These are phyloP conservation scores for Colletotrichum trifolii DNA, from an alignment of 2,329 filamentous ascomycete species.

Conservation along the genomic window DNA sequence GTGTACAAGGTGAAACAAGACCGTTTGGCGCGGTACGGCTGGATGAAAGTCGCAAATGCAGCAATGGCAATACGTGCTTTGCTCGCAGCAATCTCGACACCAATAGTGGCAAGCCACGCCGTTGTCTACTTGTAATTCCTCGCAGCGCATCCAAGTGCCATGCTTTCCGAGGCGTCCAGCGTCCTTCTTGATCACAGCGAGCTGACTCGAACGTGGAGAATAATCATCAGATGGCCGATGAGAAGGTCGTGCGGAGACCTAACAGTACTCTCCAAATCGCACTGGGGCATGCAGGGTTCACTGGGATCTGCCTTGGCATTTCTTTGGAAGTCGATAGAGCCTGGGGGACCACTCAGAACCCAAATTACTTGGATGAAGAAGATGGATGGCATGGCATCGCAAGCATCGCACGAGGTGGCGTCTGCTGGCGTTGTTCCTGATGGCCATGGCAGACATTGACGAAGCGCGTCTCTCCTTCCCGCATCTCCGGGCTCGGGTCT, in stretches of 20 bases:
- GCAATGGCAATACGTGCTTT: neutral
- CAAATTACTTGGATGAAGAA: too few species aligned
- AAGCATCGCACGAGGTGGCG: constrained; percentile 22
- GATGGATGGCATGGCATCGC: constrained; percentile 2
- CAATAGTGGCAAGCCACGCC: neutral
- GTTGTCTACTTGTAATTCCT: constrained; percentile 7
- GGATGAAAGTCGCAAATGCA: constrained; percentile 4
- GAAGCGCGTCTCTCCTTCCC: constrained; percentile 5
- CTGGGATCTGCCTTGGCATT: constrained; percentile 11
- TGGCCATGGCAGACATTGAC: constrained; percentile 6
- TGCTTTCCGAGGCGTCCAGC: neutral
- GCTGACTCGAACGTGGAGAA: constrained; percentile 29
- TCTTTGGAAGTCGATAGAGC: neutral
- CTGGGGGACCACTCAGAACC: neutral
- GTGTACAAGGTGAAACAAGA: constrained; percentile 31
- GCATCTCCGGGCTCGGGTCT: neutral
- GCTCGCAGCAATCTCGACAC: too few species aligned
- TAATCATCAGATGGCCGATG: constrained; percentile 18
- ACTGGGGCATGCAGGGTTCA: constrained; percentile 14
- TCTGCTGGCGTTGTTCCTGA: constrained; percentile 2
- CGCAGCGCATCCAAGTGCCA: constrained; percentile 26
- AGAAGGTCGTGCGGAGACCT: neutral
- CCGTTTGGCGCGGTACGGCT: constrained; percentile 28
- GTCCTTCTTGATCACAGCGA: neutral
- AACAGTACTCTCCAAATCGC: neutral